phyloP scores from a whole-genome alignment of 441 rosid species.

The Populus hybrid region DNA sequence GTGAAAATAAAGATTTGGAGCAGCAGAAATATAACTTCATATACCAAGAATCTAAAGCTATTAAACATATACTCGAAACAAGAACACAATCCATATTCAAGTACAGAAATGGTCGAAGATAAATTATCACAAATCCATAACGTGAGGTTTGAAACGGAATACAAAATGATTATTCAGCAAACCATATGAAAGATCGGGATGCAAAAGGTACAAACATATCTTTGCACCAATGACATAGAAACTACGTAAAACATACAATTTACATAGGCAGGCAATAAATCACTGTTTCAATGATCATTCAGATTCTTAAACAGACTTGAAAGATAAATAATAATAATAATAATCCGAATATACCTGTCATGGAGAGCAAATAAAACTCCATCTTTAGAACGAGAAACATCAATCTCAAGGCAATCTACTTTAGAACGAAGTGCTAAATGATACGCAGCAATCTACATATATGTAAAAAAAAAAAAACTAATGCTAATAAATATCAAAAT shows the following conservation, averaged over 20 bases:
- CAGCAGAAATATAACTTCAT: slow-evolving; percentile 7
- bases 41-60: background rate
- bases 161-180: background rate
- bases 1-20: slow-evolving; percentile 36
- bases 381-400: slow-evolving; percentile 89
- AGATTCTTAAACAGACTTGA: background rate
- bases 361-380: slow-evolving; percentile 88
- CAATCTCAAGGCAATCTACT: slow-evolving; percentile 94
- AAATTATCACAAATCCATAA: background rate
- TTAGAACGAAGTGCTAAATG: slow-evolving; percentile 56
- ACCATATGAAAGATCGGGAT: background rate
- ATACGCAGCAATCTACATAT: slow-evolving; percentile 73
- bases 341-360: slow-evolving; percentile 56
- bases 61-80: background rate
- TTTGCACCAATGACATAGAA: background rate
- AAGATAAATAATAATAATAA: background rate
- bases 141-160: background rate
- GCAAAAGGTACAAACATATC: background rate
- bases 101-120: background rate
- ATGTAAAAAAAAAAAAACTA: background rate
- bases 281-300: background rate
- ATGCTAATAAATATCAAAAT: background rate
- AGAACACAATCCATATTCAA: background rate
- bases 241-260: background rate
- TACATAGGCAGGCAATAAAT: background rate